Base-by-base conservation (phyloP, 176 grass and related monocot genomes). In the Rhynchospora breviuscula region DNA sequence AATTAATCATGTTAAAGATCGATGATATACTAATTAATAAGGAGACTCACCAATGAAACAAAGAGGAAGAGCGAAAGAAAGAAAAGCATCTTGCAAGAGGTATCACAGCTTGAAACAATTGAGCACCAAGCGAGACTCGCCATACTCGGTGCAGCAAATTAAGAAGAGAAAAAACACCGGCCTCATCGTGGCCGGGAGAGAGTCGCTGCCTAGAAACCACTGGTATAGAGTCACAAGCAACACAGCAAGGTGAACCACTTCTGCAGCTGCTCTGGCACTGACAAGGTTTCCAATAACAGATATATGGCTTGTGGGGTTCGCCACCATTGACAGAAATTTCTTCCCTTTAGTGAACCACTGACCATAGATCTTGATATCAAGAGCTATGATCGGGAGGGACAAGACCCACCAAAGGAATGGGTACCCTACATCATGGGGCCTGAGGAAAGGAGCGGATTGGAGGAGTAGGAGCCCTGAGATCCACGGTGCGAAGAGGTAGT, bases 401-500 rank as follows among this genome's bases (percentile, higher is more conserved):
- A 97, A 79, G 3, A 63, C 0, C 59, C 84, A 93, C 89, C 91
- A 97, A 0, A 97, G 79, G 0, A 40, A 8, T 2, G 66, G 74
- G 69, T 88, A 60, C 26, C 69, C 10, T 23, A 26, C 22, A 19
- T 11, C 10, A 6, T 53, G 61, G 1, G 84, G 73, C 0, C 0
- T 5, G 45, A 88, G 54, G 66, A 88, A 74, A 1, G 91, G 91
- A 40, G 81, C 0, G 10, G 86, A 88, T 81, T 97, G 89, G 7
- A 93, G 63, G 3, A 97, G 88, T 29, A 93, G 84, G 1, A 97
- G 89, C 66, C 86, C 86, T 4, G 91, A 87, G 53, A 97, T 93
- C 91, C 91, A 97, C 0, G 94, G 94, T 10, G 89, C 89, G 72
- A 92, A 97, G 88, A 97, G 90, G 84, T 93, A 97, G 87, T 97